These are phyloP conservation scores for Sclerotinia minor DNA, from an alignment of 2,329 filamentous ascomycete genomes.

Conservation along the genomic window DNA sequence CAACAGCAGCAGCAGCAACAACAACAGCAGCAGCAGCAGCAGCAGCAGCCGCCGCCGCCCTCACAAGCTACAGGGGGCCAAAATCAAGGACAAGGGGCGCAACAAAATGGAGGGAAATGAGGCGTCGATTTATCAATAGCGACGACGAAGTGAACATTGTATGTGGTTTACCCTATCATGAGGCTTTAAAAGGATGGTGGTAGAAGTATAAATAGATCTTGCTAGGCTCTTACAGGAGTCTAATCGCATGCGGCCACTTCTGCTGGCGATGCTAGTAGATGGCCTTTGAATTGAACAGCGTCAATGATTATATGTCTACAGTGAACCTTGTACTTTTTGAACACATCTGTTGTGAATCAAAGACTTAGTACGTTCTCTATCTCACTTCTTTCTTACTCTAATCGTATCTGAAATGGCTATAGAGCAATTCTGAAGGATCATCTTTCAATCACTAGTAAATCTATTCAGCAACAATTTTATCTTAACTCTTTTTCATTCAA, in stretches of 20 bases:
- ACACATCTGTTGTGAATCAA: not conserved
- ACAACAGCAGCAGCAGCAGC: constrained; percentile 49
- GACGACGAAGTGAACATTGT: constrained; percentile 16
- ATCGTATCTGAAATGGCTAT: not conserved
- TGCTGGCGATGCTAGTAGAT: constrained; percentile 1
- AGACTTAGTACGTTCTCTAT: not conserved
- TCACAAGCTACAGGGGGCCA: constrained; percentile 24
- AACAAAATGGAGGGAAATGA: constrained; percentile 24
- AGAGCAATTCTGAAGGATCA: no score
- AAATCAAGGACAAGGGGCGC: constrained; percentile 26
- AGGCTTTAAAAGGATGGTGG: constrained; percentile 4
- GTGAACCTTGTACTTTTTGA: not conserved
- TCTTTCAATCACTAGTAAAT: no score
- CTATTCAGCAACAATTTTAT: no score
- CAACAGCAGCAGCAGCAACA: constrained; percentile 38
- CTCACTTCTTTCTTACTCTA: not conserved
- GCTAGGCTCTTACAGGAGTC: constrained; percentile 7
- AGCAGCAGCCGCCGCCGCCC: constrained; percentile 37
- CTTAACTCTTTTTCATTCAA: no score
- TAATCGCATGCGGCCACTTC: not conserved
- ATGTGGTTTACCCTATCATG: not conserved
- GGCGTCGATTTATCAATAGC: not conserved
- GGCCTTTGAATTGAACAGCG: constrained; percentile 17
- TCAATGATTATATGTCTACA: not conserved
- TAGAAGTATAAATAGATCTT: constrained; percentile 25